Conservation (phyloP, 108 stramenopile genomes). For the Nitzschia sp. region DNA sequence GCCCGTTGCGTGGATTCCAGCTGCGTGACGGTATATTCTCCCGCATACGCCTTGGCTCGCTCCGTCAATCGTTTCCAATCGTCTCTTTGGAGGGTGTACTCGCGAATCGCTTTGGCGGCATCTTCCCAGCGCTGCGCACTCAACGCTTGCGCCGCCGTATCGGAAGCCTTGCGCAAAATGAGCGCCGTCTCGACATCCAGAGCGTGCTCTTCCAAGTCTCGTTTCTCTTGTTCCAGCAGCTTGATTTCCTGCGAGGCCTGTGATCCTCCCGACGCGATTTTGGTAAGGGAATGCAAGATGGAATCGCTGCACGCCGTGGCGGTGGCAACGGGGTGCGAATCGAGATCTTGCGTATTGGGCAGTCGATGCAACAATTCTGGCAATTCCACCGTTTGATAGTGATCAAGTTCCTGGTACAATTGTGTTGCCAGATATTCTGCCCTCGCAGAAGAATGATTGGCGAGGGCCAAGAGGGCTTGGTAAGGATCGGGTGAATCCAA, state of each 20-base stretch:
- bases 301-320: slow-evolving; percentile 71
- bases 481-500: slow-evolving; percentile 51
- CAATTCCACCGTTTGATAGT: slow-evolving; percentile 18
- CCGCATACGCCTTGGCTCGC: slow-evolving; percentile 52
- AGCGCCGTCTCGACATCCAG: slow-evolving; percentile 68
- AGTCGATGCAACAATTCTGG: slow-evolving; percentile 24
- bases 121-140: slow-evolving; percentile 50
- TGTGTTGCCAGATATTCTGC: slow-evolving; percentile 43
- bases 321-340: slow-evolving; percentile 46
- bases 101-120: slow-evolving; percentile 59
- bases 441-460: slow-evolving; percentile 29
- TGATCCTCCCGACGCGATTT: slow-evolving; percentile 81
- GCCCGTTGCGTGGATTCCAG: slow-evolving; percentile 46
- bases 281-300: slow-evolving; percentile 74
- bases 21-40: slow-evolving; percentile 60
- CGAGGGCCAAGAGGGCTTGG: slow-evolving; percentile 48
- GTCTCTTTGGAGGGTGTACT: slow-evolving; percentile 37
- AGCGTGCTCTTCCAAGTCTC: slow-evolving; percentile 60
- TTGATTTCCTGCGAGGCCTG: slow-evolving; percentile 81
- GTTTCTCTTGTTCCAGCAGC: slow-evolving; percentile 67
- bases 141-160: slow-evolving; percentile 49
- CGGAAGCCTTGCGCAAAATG: slow-evolving; percentile 46
- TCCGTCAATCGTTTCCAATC: slow-evolving; percentile 29
- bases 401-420: slow-evolving; percentile 18
- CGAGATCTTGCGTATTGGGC: slow-evolving; percentile 18